A percentile compares a stretch with the other conserved stretches of the same genome.
Conservation (phyloP, 345 rosid species). For the Erucastrum elatum region DNA sequence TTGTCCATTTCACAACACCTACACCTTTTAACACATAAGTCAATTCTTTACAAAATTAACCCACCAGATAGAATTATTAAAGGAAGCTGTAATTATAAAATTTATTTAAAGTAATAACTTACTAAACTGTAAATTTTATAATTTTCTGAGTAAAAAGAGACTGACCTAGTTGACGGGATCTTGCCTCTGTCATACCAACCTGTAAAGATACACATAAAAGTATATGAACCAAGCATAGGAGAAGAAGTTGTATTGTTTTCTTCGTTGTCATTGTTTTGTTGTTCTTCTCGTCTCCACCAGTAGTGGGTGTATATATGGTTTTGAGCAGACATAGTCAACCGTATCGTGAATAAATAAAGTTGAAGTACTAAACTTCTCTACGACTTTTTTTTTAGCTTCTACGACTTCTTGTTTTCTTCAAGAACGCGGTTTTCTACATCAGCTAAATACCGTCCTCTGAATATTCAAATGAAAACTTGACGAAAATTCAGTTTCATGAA, state of each 20-base stretch:
- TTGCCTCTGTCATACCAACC: neutral
- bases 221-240: constrained; percentile 23
- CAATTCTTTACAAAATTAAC: neutral
- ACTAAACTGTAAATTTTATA: neutral
- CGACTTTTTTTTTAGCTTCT: neutral
- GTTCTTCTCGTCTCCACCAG: neutral
- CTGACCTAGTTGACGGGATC: too few relatives aligned
- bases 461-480: neutral
- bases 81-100: neutral
- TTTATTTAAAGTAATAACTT: neutral
- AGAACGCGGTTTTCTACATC: neutral
- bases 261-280: neutral
- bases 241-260: constrained; percentile 7
- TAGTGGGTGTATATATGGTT: neutral
- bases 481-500: neutral
- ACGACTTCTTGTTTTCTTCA: neutral
- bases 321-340: neutral
- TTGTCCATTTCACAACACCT: neutral
- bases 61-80: neutral
- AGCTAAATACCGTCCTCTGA: neutral
- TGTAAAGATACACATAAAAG: neutral
- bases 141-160: neutral
- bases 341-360: neutral
- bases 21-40: neutral
- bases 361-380: neutral